Percentiles rank a stretch among this genome's conserved stretches.
Conservation (phyloP, 2,329 filamentous ascomycete species). For the Dothideomycetidae sp. region DNA sequence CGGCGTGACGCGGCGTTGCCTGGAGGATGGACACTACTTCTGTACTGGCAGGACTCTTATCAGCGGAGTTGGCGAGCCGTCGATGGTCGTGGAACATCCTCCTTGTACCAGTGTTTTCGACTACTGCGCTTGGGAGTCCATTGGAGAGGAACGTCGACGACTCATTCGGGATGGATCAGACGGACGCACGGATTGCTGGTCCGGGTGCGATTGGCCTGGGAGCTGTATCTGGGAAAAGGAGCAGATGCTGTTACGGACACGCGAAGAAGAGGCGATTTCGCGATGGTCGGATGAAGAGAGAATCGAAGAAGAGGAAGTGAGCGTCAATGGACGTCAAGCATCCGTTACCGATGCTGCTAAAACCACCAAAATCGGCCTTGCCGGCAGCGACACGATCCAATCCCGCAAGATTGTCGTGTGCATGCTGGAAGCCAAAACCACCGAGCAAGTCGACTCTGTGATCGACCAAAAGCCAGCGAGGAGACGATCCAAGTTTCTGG, state of each 20-base stretch:
- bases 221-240: slow-evolving; percentile 34
- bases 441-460: too few relatives aligned
- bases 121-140: slow-evolving; percentile 36
- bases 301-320: too few relatives aligned
- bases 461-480: too few relatives aligned
- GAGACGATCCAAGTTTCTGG: slow-evolving; percentile 5
- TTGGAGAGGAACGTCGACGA: slow-evolving; percentile 20
- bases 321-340: too few relatives aligned
- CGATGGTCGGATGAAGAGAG: too few relatives aligned
- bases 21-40: slow-evolving; percentile 41
- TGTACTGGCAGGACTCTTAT: slow-evolving; percentile 33
- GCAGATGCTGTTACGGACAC: too few relatives aligned
- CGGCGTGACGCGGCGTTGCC: slow-evolving; percentile 37
- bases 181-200: slow-evolving; percentile 27
- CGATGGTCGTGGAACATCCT: slow-evolving; percentile 21
- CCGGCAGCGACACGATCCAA: too few relatives aligned
- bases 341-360: too few relatives aligned
- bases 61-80: slow-evolving; percentile 19
- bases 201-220: slow-evolving; percentile 31
- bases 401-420: too few relatives aligned
- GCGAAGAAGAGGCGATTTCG: too few relatives aligned
- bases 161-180: background rate
- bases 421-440: too few relatives aligned
- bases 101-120: slow-evolving; percentile 40
- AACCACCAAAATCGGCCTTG: too few relatives aligned